Conservation (phyloP, 2,329 filamentous ascomycete species). For the Ceratocystis cubensis region DNA sequence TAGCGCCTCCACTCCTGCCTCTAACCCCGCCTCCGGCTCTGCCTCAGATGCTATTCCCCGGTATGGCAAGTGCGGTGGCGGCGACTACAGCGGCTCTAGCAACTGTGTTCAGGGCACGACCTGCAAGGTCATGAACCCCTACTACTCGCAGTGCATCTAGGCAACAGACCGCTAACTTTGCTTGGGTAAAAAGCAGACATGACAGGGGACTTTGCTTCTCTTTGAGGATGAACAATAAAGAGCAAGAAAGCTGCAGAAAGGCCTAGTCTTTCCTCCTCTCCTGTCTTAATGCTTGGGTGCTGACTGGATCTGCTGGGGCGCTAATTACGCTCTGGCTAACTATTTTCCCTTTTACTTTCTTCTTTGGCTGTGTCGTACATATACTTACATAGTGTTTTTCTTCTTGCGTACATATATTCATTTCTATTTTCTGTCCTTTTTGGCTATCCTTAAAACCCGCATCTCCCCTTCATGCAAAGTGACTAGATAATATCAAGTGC, state of each 20-base stretch:
- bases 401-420: neutral
- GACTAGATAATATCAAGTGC: no score
- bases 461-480: neutral
- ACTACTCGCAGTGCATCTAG: conserved; percentile 3
- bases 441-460: neutral
- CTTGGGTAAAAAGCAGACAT: neutral
- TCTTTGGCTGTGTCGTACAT: neutral
- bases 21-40: neutral
- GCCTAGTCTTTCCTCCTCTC: neutral
- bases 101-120: neutral
- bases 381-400: neutral
- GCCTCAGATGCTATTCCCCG: neutral
- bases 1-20: neutral
- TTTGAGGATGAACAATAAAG: neutral
- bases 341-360: neutral
- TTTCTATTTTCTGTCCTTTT: neutral
- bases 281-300: neutral
- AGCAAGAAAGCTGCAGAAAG: neutral
- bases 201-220: neutral
- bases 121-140: neutral
- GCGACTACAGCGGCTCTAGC: neutral
- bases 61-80: conserved; percentile 2
- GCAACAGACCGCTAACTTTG: neutral
- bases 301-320: neutral
- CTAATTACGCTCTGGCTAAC: neutral